A percentile compares a stretch with the other conserved stretches of the same genome.
Conservation (phyloP, 257 asterid species). For the Solanum microdontum region DNA sequence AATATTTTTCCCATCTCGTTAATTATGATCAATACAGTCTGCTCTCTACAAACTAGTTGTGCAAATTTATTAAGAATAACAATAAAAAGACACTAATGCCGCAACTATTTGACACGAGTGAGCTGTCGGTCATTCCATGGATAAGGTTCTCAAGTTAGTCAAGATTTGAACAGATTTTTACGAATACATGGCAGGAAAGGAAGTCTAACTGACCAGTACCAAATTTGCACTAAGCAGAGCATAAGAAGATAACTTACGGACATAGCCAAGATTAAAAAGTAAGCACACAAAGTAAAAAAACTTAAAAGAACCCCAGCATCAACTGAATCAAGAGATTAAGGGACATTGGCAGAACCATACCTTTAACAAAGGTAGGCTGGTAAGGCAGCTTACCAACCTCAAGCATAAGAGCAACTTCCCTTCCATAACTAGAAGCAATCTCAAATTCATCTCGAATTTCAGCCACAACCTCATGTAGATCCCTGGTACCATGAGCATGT, state of each 20-base stretch:
- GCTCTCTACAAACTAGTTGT: not conserved
- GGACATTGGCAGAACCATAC: constrained; percentile 19
- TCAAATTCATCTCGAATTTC: constrained; percentile 89
- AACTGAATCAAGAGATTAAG: not conserved
- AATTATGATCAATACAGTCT: not conserved
- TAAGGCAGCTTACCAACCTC: constrained; percentile 92
- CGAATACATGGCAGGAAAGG: not conserved
- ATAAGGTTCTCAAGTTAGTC: not conserved
- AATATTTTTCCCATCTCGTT: not conserved
- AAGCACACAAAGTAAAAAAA: not conserved
- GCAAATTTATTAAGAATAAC: not conserved
- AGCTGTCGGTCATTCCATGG: not conserved
- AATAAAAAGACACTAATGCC: not conserved
- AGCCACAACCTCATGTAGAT: constrained; percentile 75
- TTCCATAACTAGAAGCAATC: constrained; percentile 71
- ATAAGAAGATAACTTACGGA: not conserved
- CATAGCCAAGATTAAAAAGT: not conserved
- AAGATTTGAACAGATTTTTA: not conserved
- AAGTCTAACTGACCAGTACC: not conserved
- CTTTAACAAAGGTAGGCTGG: constrained; percentile 68
- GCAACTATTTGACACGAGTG: not conserved
- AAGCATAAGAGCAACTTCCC: constrained; percentile 84
- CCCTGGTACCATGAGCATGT: constrained; percentile 69
- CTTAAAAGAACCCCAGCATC: not conserved
- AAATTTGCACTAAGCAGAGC: not conserved